Base-by-base conservation (phyloP, 805 yeast species). In the Spathaspora sp. region DNA sequence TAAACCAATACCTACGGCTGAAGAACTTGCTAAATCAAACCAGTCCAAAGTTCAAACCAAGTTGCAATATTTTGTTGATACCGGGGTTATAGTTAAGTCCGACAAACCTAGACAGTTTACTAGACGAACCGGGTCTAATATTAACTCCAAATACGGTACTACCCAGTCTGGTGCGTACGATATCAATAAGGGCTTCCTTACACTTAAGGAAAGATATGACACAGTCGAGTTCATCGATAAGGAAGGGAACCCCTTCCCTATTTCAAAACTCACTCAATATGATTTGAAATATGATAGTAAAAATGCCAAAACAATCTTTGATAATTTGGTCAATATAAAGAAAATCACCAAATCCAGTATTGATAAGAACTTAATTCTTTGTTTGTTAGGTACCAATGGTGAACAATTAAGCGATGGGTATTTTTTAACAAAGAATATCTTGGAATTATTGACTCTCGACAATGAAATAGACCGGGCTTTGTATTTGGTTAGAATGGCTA, bases 371-470 rank as follows among this genome's bases (percentile, higher is more conserved):
- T 64, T 86, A 51, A 57, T 81, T 42, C 79, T 79, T 60, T 72
- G 77, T 2, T 68, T 86, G 5, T 61, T 87, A 23, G 93, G 92
- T 1, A 76, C 82, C 0, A 79, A 79, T 29, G 82, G 79, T 4
- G 72, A 72, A 28, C 87, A 82, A 60, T 55, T 87, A 32, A 66
- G 75, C 47, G 89, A 87, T 61, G 79, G 90, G 0, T 70, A 71
- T 47, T 58, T 78, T 26, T 82, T 87, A 12, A 80, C 80, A 17
- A 63, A 73, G 39, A 86, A 85, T 53, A 82, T 80, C 0, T 57
- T 67, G 14, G 77, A 79, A 49, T 78, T 86, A 52, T 65, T 88
- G 32, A 68, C 67, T 17, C 65, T 79, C 48, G 81, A 73, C 49
- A 81, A 79, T 35, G 61, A 65, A 31, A 54, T 73, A 0, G 72